These are phyloP conservation scores for Arctostaphylos glauca DNA, from an alignment of 148 eudicot species.

Conservation along the genomic window DNA sequence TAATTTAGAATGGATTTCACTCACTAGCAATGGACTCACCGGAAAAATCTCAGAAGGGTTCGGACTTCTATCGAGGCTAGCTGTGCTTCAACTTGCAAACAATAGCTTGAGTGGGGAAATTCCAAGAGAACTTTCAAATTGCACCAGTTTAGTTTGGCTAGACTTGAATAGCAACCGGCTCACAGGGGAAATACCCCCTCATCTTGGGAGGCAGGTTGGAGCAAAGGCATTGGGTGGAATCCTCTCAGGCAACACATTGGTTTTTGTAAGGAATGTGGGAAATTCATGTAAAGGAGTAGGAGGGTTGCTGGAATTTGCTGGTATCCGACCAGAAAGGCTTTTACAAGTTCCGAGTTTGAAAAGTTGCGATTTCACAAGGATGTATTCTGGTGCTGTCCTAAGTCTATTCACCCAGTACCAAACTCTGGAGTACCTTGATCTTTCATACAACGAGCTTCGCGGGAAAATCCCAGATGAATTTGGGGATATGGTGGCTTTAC, in stretches of 20 bases:
- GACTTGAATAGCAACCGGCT: constrained; percentile 80
- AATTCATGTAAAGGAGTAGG: constrained; percentile 94
- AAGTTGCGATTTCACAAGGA: constrained; percentile 79
- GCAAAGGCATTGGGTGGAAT: constrained; percentile 69
- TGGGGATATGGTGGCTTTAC: constrained; percentile 90
- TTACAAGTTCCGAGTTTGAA: constrained; percentile 66
- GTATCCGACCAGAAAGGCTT: constrained; percentile 84
- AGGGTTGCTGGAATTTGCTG: constrained; percentile 85
- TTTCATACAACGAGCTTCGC: constrained; percentile 79
- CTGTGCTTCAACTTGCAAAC: constrained; percentile 79
- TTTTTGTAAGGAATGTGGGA: constrained; percentile 91
- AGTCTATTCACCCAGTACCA: constrained; percentile 85
- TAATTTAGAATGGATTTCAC: constrained; percentile 84
- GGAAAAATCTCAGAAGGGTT: constrained; percentile 73
- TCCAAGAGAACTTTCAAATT: constrained; percentile 58
- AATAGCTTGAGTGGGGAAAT: constrained; percentile 74
- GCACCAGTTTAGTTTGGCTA: constrained; percentile 90
- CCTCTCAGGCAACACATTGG: constrained; percentile 76
- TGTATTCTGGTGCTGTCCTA: constrained; percentile 86
- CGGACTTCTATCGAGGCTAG: constrained; percentile 63
- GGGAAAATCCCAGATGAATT: constrained; percentile 87
- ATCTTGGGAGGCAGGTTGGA: constrained; percentile 83
- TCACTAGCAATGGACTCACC: constrained; percentile 65
- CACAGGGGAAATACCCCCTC: constrained; percentile 80
- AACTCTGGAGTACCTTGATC: constrained; percentile 90